A percentile compares a stretch with the other conserved stretches of the same genome.
Conservation (phyloP, 148 eudicot species). For the Rhododendron vialii region DNA sequence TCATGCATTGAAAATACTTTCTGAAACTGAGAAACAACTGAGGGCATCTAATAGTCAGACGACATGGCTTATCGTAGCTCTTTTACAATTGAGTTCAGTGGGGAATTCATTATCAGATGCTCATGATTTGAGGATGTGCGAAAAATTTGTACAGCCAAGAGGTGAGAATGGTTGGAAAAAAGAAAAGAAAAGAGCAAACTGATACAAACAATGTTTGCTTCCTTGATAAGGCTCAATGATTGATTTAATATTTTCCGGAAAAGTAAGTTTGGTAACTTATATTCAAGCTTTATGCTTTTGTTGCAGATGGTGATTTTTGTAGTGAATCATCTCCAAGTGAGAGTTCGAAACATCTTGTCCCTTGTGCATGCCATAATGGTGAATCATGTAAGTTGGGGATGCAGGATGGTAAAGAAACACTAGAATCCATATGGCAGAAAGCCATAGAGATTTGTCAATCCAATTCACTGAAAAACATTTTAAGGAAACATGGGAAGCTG, state of each 20-base stretch:
- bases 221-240: not conserved
- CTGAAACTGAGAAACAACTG: slow-evolving; percentile 86
- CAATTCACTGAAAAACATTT: slow-evolving; percentile 54
- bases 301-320: slow-evolving; percentile 76
- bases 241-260: not conserved
- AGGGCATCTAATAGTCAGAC: slow-evolving; percentile 77
- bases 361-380: slow-evolving; percentile 40
- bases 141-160: slow-evolving; percentile 49
- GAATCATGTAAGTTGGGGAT: slow-evolving; percentile 36
- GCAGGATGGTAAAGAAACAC: slow-evolving; percentile 39
- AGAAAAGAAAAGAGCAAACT: not conserved
- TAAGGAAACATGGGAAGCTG: slow-evolving; percentile 72
- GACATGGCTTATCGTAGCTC: slow-evolving; percentile 93
- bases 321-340: slow-evolving; percentile 73
- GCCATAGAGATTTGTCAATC: slow-evolving; percentile 66
- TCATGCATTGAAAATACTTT: slow-evolving; percentile 71
- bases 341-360: slow-evolving; percentile 56
- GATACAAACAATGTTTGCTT: not conserved
- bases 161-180: slow-evolving; percentile 31
- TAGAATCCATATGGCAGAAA: slow-evolving; percentile 68
- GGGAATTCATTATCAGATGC: slow-evolving; percentile 46
- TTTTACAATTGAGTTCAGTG: slow-evolving; percentile 70
- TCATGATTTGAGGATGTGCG: slow-evolving; percentile 49
- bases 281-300: not conserved
- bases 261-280: not conserved